These are phyloP conservation scores for Ogataea nonfermentans DNA, from an alignment of 805 yeast species.

Conservation along the genomic window DNA sequence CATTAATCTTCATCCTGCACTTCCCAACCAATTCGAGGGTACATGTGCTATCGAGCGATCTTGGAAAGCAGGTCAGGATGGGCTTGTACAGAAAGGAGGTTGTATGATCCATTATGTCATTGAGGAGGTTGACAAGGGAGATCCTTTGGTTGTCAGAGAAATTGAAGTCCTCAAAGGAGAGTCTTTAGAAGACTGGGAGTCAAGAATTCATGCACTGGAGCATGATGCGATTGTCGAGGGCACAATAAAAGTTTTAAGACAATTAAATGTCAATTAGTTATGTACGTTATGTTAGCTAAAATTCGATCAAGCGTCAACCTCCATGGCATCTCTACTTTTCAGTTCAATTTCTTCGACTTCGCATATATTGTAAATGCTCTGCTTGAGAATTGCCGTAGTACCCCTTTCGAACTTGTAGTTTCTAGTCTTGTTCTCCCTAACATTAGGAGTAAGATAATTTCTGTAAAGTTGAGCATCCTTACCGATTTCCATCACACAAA, in stretches of 20 bases:
- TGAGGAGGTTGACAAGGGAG: slow-evolving; percentile 91
- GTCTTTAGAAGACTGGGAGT: slow-evolving; percentile 74
- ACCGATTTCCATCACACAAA: slow-evolving; percentile 94
- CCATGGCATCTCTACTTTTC: slow-evolving; percentile 44
- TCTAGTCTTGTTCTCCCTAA: slow-evolving; percentile 75
- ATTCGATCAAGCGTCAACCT: slow-evolving; percentile 39
- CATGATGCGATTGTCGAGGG: slow-evolving; percentile 95
- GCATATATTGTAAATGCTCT: slow-evolving; percentile 61
- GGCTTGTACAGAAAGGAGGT: slow-evolving; percentile 74
- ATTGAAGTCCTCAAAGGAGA: slow-evolving; percentile 70
- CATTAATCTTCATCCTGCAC: slow-evolving; percentile 93
- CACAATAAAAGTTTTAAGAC: slow-evolving; percentile 57
- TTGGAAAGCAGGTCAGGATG: slow-evolving; percentile 91
- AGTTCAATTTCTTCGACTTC: slow-evolving; percentile 52
- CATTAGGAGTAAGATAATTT: slow-evolving; percentile 89
- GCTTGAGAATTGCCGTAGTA: slow-evolving; percentile 82
- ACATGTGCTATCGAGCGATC: slow-evolving; percentile 96
- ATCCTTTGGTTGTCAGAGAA: slow-evolving; percentile 81
- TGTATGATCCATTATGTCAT: slow-evolving; percentile 98
- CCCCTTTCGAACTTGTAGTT: slow-evolving; percentile 88
- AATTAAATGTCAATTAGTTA: slow-evolving; percentile 21
- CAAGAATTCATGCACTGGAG: slow-evolving; percentile 77
- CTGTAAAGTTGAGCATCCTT: slow-evolving; percentile 82
- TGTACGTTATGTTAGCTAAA: neutral
- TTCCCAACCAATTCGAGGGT: slow-evolving; percentile 96